Conservation (phyloP, 352 stramenopile genomes). For the Globisporangium cystogenes region DNA sequence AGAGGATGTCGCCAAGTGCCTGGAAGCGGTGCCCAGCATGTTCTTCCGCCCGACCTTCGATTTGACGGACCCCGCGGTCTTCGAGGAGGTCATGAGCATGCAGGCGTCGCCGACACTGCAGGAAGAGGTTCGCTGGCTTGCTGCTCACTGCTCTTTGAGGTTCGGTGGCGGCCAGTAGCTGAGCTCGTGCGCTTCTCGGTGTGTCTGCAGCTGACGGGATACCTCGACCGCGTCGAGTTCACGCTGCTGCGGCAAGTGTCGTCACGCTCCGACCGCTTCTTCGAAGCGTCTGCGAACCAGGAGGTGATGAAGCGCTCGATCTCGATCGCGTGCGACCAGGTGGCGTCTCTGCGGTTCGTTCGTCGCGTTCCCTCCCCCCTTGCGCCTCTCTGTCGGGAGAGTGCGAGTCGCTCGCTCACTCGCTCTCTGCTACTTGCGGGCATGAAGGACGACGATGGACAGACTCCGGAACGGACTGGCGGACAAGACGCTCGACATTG, state of each 20-base stretch:
- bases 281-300: constrained; percentile 78
- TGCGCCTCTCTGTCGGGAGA: neutral
- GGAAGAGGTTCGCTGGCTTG: constrained; percentile 39
- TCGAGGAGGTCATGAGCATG: constrained; percentile 81
- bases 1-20: constrained; percentile 81
- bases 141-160: too few relatives aligned
- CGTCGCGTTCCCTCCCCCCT: neutral
- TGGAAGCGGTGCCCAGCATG: constrained; percentile 67
- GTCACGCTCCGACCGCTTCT: constrained; percentile 80
- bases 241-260: constrained; percentile 81
- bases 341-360: constrained; percentile 59
- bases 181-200: too few relatives aligned
- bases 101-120: constrained; percentile 44
- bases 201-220: constrained; percentile 48
- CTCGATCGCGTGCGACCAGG: constrained; percentile 69
- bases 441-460: constrained; percentile 72
- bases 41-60: constrained; percentile 81
- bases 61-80: constrained; percentile 65
- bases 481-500: constrained; percentile 83
- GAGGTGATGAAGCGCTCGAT: constrained; percentile 86
- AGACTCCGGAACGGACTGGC: constrained; percentile 70
- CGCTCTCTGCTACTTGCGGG: neutral
- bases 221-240: constrained; percentile 83
- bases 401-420: neutral
- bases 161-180: too few relatives aligned